These are phyloP conservation scores for Uncinocarpus reesii DNA, from an alignment of 2,329 filamentous ascomycete species.

Conservation along the genomic window DNA sequence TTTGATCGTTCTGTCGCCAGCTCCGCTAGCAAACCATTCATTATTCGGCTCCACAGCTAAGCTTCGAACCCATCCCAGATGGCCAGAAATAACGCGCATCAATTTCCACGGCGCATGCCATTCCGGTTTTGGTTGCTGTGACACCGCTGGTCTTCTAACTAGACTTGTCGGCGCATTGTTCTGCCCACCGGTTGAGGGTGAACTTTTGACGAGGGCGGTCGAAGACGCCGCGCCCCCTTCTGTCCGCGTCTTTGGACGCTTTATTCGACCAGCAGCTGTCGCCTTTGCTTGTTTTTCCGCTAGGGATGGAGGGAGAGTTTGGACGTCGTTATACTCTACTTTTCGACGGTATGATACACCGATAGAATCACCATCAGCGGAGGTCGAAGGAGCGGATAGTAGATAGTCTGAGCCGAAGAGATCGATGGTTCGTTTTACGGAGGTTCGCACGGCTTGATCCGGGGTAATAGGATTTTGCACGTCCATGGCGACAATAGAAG, in stretches of 20 bases:
- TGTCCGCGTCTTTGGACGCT: constrained; percentile 48
- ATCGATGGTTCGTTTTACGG: constrained; percentile 38
- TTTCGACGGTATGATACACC: constrained; percentile 38
- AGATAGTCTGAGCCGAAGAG: constrained; percentile 41
- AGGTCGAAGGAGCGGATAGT: constrained; percentile 36
- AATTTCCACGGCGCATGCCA: constrained; percentile 99
- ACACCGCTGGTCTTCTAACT: constrained; percentile 51
- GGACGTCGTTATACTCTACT: constrained; percentile 65
- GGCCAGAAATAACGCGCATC: constrained; percentile 93
- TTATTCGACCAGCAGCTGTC: constrained; percentile 51
- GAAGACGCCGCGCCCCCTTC: constrained; percentile 49
- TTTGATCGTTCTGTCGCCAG: constrained; percentile 94
- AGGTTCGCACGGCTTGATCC: constrained; percentile 33
- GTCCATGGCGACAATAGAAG: constrained; percentile 10
- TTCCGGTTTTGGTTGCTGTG: constrained; percentile 65
- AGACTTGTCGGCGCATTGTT: constrained; percentile 46
- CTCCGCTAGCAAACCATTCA: constrained; percentile 93
- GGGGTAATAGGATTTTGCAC: constrained; percentile 8
- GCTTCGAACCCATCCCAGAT: constrained; percentile 85
- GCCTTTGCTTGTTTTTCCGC: constrained; percentile 67
- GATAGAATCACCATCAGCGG: constrained; percentile 33
- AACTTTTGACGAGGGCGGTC: constrained; percentile 45
- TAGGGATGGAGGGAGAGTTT: constrained; percentile 64
- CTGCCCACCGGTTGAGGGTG: constrained; percentile 22
- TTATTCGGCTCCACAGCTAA: constrained; percentile 92